Percentiles rank a stretch among this genome's conserved stretches.
Evolutionary conservation across 2,329 filamentous ascomycete species (phyloP).

Genomic region (Dactylonectria macrodidyma): DNA sequence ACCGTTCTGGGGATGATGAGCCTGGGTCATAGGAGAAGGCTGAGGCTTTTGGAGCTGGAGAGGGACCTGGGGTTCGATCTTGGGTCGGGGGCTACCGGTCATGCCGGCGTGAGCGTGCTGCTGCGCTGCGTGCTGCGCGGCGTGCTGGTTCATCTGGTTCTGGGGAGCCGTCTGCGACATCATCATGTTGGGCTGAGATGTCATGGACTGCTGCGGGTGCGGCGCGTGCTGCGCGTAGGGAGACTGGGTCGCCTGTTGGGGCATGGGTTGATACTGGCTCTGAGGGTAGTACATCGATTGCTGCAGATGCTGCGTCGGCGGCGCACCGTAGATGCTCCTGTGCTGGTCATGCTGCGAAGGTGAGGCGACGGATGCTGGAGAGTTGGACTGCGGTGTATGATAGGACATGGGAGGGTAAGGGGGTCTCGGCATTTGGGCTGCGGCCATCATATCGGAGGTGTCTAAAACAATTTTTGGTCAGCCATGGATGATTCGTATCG

Average conservation of each 20-base stretch:
- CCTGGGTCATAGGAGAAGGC: conserved; percentile 58
- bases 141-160: conserved; percentile 72
- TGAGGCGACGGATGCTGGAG: conserved; percentile 92
- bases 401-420: conserved; percentile 91
- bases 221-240: conserved; percentile 73
- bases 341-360: conserved; percentile 92
- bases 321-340: conserved; percentile 87
- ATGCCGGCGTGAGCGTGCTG: conserved; percentile 69
- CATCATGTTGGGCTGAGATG: conserved; percentile 76
- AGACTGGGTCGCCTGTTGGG: conserved; percentile 71
- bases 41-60: conserved; percentile 73
- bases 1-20: conserved; percentile 56
- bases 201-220: conserved; percentile 69
- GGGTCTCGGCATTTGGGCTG: conserved; percentile 78
- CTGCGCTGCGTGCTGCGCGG: conserved; percentile 64
- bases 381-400: conserved; percentile 95
- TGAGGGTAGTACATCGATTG: conserved; percentile 84
- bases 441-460: conserved; percentile 78
- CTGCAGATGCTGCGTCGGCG: conserved; percentile 83
- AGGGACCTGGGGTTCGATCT: conserved; percentile 74
- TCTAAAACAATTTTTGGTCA: conserved; percentile 56
- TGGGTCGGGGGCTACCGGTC: conserved; percentile 73
- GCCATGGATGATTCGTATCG: conserved; percentile 31
- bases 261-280: conserved; percentile 77
- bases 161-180: conserved; percentile 73